A percentile compares a stretch with the other conserved stretches of the same genome.
phyloP scores from a whole-genome alignment of 352 stramenopile species.

The Albugo candida region DNA sequence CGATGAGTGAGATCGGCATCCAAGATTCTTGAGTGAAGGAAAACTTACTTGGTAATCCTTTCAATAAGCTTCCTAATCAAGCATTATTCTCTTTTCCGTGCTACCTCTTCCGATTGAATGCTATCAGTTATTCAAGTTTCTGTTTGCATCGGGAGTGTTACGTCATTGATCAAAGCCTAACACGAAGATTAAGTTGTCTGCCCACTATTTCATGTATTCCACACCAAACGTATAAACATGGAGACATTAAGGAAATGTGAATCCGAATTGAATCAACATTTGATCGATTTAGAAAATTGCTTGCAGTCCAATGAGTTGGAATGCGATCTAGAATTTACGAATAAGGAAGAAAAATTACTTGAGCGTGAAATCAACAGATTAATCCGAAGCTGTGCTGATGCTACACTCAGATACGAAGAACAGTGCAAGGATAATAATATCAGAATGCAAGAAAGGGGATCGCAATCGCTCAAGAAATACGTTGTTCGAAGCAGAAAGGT shows the following conservation, averaged over 20 bases:
- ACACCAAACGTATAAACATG: conserved; percentile 10
- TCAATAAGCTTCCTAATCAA: too few relatives aligned
- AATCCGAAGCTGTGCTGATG: conserved; percentile 16
- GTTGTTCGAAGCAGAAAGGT: conserved; percentile 28
- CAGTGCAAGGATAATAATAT: conserved; percentile 13
- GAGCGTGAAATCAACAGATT: conserved; percentile 34
- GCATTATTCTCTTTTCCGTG: too few relatives aligned
- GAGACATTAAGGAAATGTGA: conserved; percentile 23
- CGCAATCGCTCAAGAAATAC: conserved; percentile 16
- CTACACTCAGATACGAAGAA: conserved; percentile 21
- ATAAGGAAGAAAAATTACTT: conserved; percentile 33
- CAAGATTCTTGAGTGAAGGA: too few relatives aligned
- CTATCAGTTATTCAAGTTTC: too few relatives aligned
- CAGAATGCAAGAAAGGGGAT: conserved; percentile 8
- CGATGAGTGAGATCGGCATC: too few relatives aligned
- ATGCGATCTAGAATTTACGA: conserved; percentile 18
- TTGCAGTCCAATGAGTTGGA: conserved; percentile 10
- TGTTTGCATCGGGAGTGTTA: too few relatives aligned
- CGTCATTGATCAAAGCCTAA: too few relatives aligned
- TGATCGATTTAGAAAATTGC: conserved; percentile 23
- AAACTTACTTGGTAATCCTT: too few relatives aligned
- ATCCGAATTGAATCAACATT: conserved; percentile 19
- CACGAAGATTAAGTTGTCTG: too few relatives aligned
- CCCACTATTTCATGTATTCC: neutral
- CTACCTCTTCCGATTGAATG: too few relatives aligned